phyloP scores from a whole-genome alignment of 495 filamentous ascomycete genomes.

The Hypoxylon trugodes region DNA sequence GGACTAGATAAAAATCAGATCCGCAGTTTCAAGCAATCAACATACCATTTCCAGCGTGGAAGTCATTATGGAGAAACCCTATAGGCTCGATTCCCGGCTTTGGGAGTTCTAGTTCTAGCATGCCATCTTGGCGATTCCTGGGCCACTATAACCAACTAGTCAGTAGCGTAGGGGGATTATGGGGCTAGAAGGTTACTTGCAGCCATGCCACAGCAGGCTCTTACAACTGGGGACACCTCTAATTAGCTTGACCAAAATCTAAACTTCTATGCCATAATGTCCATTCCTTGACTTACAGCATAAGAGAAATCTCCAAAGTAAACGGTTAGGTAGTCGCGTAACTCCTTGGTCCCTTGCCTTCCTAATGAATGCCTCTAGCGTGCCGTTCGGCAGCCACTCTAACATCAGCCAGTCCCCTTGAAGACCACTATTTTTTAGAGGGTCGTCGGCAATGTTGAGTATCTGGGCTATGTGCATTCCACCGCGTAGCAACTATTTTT shows the following conservation, averaged over 20 bases:
- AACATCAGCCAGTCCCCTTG: background rate
- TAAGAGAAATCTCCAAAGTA: constrained; percentile 25
- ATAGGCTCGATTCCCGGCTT: background rate
- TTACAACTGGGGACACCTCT: constrained; percentile 8
- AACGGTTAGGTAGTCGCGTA: constrained; percentile 1
- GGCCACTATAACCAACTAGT: constrained; percentile 10
- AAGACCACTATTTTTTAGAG: background rate
- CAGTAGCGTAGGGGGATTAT: background rate
- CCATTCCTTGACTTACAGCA: constrained; percentile 16
- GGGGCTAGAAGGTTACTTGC: constrained; percentile 5
- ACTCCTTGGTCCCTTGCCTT: background rate
- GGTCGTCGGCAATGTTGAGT: background rate
- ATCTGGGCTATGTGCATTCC: constrained; percentile 14
- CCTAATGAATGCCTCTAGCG: background rate
- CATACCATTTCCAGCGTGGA: constrained; percentile 16
- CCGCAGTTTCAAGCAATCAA: background rate
- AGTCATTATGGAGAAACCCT: background rate
- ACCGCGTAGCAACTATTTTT: constrained; percentile 15
- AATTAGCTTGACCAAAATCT: constrained; percentile 3
- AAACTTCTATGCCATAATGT: background rate
- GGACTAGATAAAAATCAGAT: constrained; percentile 4
- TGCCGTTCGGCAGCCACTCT: constrained; percentile 11
- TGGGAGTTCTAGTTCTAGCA: background rate
- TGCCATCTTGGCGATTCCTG: background rate
- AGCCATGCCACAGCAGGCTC: constrained; percentile 5